These are phyloP conservation scores for Peltaster fructicola DNA, from an alignment of 2,329 filamentous ascomycete species.

Conservation along the genomic window DNA sequence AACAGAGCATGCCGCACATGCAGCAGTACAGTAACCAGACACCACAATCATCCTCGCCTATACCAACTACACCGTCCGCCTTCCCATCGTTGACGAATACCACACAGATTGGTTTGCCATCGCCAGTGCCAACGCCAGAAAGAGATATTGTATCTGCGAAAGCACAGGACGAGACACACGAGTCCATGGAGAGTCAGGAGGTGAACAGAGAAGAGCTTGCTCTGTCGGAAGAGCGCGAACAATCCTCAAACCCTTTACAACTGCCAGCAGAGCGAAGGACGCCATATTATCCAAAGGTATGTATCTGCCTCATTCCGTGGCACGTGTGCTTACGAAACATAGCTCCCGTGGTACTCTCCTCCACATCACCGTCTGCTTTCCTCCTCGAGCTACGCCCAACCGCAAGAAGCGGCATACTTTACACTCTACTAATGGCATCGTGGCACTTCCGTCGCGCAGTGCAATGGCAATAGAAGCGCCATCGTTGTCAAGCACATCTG, in stretches of 20 bases:
- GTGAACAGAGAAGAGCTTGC: not conserved
- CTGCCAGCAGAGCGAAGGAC: slow-evolving; percentile 13
- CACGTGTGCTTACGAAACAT: slow-evolving; percentile 1
- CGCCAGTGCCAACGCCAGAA: slow-evolving; percentile 7
- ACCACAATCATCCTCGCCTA: slow-evolving; percentile 3
- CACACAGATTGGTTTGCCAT: slow-evolving; percentile 8
- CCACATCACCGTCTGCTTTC: slow-evolving; percentile 31
- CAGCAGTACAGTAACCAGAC: slow-evolving; percentile 3
- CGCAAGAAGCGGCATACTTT: slow-evolving; percentile 26
- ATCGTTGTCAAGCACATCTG: slow-evolving; percentile 20
- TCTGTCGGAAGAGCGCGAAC: not conserved
- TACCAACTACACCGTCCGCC: slow-evolving; percentile 3
- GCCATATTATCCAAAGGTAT: slow-evolving; percentile 34
- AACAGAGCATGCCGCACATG: slow-evolving; percentile 4
- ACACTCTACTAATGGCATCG: slow-evolving; percentile 21
- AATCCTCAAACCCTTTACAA: slow-evolving; percentile 4
- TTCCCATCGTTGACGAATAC: slow-evolving; percentile 5
- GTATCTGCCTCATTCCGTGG: slow-evolving; percentile 10
- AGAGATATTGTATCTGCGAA: slow-evolving; percentile 2
- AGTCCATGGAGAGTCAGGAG: not conserved
- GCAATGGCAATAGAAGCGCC: slow-evolving; percentile 18
- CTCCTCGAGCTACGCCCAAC: slow-evolving; percentile 30
- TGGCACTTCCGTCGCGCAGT: slow-evolving; percentile 29
- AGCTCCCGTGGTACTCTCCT: slow-evolving; percentile 44
- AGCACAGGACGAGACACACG: slow-evolving; percentile 1